A percentile compares a stretch with the other conserved stretches of the same genome.
Evolutionary conservation across 208 protist genomes (phyloP).

Genomic region (Spongospora subterranea): DNA sequence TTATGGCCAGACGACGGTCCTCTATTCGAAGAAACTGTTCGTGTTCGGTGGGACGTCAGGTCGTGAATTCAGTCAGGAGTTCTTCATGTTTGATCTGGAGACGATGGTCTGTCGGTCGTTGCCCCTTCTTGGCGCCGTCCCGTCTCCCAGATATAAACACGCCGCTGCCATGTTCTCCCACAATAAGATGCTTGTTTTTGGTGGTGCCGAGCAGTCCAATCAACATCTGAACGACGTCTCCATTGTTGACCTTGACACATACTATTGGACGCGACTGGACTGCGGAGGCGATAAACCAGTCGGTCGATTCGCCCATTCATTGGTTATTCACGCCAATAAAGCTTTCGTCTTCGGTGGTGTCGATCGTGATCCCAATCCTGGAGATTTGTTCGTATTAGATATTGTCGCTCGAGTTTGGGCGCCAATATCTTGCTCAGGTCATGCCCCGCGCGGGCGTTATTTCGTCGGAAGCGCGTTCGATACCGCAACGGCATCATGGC

Average conservation of each 20-base stretch:
- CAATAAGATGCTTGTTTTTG: slow-evolving; percentile 10
- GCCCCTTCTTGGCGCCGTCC: not conserved
- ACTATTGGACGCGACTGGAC: not conserved
- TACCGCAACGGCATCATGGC: not conserved
- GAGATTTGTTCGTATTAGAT: not conserved
- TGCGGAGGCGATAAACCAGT: not conserved
- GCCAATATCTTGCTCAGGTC: not conserved
- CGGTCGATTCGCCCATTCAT: not conserved
- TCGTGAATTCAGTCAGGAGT: slow-evolving; percentile 12
- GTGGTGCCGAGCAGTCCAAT: slow-evolving; percentile 19
- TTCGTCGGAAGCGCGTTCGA: not conserved
- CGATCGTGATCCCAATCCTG: not conserved
- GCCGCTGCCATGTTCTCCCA: not conserved
- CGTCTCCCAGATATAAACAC: slow-evolving; percentile 15
- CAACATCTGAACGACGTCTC: slow-evolving; percentile 1
- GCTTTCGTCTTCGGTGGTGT: slow-evolving; percentile 27
- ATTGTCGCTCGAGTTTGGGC: not conserved
- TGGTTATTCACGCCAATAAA: not conserved
- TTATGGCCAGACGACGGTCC: not conserved
- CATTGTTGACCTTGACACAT: not conserved
- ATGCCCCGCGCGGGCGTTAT: not conserved
- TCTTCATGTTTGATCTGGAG: not conserved
- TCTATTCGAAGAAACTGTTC: not conserved
- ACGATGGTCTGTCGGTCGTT: not conserved
- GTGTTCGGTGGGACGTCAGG: slow-evolving; percentile 20